phyloP scores from a whole-genome alignment of 2,329 filamentous ascomycete genomes.

The Cladophialophora bantiana region DNA sequence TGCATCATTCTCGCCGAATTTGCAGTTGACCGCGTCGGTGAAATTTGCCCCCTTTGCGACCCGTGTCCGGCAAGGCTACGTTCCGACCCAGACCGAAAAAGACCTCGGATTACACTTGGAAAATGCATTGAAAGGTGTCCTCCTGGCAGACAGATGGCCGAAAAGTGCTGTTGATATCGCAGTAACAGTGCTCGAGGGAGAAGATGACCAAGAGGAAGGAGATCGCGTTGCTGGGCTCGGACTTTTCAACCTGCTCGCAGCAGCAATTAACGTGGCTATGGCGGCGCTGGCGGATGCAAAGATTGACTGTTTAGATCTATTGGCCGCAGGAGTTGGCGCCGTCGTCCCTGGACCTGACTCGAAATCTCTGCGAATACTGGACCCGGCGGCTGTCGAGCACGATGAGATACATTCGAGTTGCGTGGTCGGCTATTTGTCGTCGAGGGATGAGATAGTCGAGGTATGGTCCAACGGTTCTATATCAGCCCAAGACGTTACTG shows the following conservation, averaged over 20 bases:
- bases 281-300: constrained; percentile 93
- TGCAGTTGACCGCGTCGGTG: constrained; percentile 89
- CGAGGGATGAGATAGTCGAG: constrained; percentile 89
- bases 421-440: constrained; percentile 87
- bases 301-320: constrained; percentile 92
- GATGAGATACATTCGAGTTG: constrained; percentile 79
- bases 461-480: constrained; percentile 84
- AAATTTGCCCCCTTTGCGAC: constrained; percentile 97
- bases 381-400: constrained; percentile 84
- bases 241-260: constrained; percentile 87
- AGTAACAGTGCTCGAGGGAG: constrained; percentile 90
- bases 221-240: constrained; percentile 74
- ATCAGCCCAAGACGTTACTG: constrained; percentile 33
- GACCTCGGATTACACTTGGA: constrained; percentile 92
- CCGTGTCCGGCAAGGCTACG: constrained; percentile 78
- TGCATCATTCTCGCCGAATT: constrained; percentile 88
- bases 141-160: constrained; percentile 96
- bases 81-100: constrained; percentile 83
- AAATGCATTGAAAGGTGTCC: constrained; percentile 83
- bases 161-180: constrained; percentile 97
- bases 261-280: constrained; percentile 91
- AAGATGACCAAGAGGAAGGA: constrained; percentile 67
- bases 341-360: constrained; percentile 62
- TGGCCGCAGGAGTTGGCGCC: constrained; percentile 87
- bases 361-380: constrained; percentile 63